Evolutionary conservation across 116 monocot genomes (phyloP), one percentile per base, ranked within the genome.

Genomic region (Papilionanthe hybrid): DNA sequence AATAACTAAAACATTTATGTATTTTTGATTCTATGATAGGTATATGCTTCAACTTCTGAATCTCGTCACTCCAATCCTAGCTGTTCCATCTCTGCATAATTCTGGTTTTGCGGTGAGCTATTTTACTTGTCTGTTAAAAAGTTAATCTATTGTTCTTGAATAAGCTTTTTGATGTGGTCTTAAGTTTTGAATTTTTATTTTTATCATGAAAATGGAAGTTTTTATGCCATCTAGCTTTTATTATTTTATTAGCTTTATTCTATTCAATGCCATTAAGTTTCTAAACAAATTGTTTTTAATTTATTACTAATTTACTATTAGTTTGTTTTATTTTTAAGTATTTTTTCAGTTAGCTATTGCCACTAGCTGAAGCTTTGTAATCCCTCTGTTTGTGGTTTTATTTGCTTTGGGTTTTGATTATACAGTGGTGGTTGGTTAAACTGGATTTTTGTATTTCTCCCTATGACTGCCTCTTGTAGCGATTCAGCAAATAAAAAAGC

Each of bases 101-200:
- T 89, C 95, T 69, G 99, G 99, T 42, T 99, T 99, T 87, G 95
- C 92, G 85, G 99, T 99, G 83, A 93, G 94, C 83, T 83, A 44
- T 29, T 73, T 43, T 44, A 78, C 60, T 12, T 13, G 13, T 69
- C 29, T 69, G 15, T 69, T 9, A 69, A 69, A 69, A n/a, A 32
- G 13, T 37, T 29, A 12, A 63, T 63, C 25, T 72, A 72, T 73
- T 73, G 44, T 9, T 73, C 15, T 69, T 69, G 69, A 69, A 69
- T 8, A 69, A 25, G 22, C 25, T 22, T 1, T 69, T 5, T 69
- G 15, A 69, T 37, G 10, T 9, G 3, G 4, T 17, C 37, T 30
- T 69, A 18, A 25, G 1, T 63, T 63, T 63, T 9, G 7, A 63
- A 63, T 9, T 20, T 22, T 63, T 53, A 17, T 53, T 53, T n/a